phyloP scores from a whole-genome alignment of 2,329 filamentous ascomycete species.

The Fusarium concolor region DNA sequence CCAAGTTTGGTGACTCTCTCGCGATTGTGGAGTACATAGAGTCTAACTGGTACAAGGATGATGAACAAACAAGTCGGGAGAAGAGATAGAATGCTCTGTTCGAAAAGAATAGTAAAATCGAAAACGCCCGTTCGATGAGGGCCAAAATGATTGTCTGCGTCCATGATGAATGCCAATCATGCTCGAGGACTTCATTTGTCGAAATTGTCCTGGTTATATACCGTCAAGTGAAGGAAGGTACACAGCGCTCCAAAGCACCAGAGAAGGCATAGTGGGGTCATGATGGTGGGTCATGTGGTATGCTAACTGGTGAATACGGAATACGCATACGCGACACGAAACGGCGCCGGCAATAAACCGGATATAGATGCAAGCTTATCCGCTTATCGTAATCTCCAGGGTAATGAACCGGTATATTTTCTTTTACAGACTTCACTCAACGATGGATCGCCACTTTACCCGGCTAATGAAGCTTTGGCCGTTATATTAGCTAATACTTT shows the following conservation, averaged over 20 bases:
- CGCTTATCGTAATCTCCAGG: neutral
- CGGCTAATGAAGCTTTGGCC: too few species aligned
- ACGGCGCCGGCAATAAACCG: neutral
- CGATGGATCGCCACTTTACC: too few species aligned
- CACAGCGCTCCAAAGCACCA: conserved; percentile 27
- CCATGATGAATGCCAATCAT: neutral
- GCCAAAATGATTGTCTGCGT: conserved; percentile 40
- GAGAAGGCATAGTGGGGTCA: conserved; percentile 2
- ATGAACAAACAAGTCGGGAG: conserved; percentile 44
- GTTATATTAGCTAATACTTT: too few species aligned
- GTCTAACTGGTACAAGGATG: conserved; percentile 35
- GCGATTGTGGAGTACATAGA: conserved; percentile 24
- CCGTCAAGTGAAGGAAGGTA: neutral
- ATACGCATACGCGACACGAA: neutral
- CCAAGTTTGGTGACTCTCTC: conserved; percentile 2
- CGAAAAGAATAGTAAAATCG: conserved; percentile 49
- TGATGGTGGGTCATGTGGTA: conserved; percentile 14
- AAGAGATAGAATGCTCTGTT: conserved; percentile 48
- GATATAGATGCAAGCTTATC: neutral
- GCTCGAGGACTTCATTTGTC: neutral
- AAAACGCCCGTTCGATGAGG: conserved; percentile 43
- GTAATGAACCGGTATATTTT: too few species aligned
- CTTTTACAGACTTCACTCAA: too few species aligned
- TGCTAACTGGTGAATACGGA: too few species aligned
- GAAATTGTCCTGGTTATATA: neutral